phyloP scores from a whole-genome alignment of 2,329 filamentous ascomycete genomes.

The Ophiocordyceps robertsii region DNA sequence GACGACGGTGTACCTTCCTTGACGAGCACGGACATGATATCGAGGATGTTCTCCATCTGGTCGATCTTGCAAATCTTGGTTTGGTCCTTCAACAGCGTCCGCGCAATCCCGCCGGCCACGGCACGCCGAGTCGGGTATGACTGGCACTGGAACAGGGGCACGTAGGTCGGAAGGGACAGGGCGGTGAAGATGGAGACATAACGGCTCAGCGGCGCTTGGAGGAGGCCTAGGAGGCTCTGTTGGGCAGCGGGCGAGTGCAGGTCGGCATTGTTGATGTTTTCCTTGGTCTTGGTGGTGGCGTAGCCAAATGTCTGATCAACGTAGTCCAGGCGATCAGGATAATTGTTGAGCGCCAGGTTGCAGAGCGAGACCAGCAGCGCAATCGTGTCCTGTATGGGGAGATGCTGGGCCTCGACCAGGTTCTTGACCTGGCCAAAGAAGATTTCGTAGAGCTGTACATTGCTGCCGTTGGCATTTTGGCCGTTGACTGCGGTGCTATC shows the following conservation, averaged over 20 bases:
- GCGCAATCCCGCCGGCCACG: slow-evolving; percentile 78
- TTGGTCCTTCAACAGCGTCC: slow-evolving; percentile 69
- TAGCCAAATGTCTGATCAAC: slow-evolving; percentile 89
- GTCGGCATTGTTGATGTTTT: slow-evolving; percentile 90
- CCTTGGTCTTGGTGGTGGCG: slow-evolving; percentile 71
- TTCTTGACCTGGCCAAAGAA: slow-evolving; percentile 96
- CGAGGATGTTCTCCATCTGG: slow-evolving; percentile 77
- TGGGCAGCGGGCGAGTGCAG: slow-evolving; percentile 80
- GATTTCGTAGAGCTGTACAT: slow-evolving; percentile 87
- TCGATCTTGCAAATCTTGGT: slow-evolving; percentile 65
- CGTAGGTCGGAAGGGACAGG: slow-evolving; percentile 78
- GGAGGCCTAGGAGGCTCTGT: slow-evolving; percentile 73
- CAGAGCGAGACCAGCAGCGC: slow-evolving; percentile 85
- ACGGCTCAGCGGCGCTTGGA: slow-evolving; percentile 80
- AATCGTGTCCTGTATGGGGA: slow-evolving; percentile 90
- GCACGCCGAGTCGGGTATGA: slow-evolving; percentile 85
- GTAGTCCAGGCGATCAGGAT: slow-evolving; percentile 84
- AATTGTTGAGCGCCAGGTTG: slow-evolving; percentile 91
- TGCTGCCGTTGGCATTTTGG: slow-evolving; percentile 33
- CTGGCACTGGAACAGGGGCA: slow-evolving; percentile 80
- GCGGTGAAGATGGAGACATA: slow-evolving; percentile 97
- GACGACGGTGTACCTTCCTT: slow-evolving; percentile 80
- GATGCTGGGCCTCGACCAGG: slow-evolving; percentile 76
- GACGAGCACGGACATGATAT: slow-evolving; percentile 81
- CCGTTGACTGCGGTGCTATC: slow-evolving; percentile 35